Evolutionary conservation across 805 yeast genomes (phyloP).

Genomic region (Spathaspora boniae): DNA sequence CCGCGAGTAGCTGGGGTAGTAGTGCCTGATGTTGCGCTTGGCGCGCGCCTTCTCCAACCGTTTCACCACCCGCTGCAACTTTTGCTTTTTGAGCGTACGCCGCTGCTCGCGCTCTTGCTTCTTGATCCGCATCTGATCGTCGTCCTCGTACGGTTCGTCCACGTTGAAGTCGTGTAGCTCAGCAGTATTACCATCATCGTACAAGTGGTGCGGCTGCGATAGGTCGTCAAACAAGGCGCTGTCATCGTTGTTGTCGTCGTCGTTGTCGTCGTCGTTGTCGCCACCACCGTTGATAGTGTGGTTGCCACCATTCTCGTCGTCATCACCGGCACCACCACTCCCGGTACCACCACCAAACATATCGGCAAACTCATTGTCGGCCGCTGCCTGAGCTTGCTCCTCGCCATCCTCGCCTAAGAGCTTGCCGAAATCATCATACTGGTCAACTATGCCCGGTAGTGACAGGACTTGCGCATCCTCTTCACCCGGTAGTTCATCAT

Average conservation of each 20-base stretch:
- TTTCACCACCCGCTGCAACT: slow-evolving; percentile 24
- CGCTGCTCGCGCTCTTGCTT: slow-evolving; percentile 21
- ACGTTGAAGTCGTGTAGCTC: slow-evolving; percentile 22
- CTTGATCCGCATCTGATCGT: slow-evolving; percentile 10
- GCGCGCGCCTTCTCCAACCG: slow-evolving; percentile 26
- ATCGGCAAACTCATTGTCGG: slow-evolving; percentile 39
- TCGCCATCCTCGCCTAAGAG: slow-evolving; percentile 15
- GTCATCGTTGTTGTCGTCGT: slow-evolving; percentile 16
- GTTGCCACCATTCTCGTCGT: slow-evolving; percentile 18
- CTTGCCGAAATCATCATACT: slow-evolving; percentile 22
- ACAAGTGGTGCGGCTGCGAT: slow-evolving; percentile 5
- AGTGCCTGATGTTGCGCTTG: slow-evolving; percentile 35
- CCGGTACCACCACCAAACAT: slow-evolving; percentile 30
- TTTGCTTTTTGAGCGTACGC: slow-evolving; percentile 23
- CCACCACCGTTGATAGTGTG: too few species aligned
- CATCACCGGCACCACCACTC: slow-evolving; percentile 14
- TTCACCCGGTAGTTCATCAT: slow-evolving; percentile 48
- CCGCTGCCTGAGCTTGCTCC: slow-evolving; percentile 24
- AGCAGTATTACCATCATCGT: slow-evolving; percentile 15
- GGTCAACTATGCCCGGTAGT: slow-evolving; percentile 6
- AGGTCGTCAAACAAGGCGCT: slow-evolving; percentile 18
- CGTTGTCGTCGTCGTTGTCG: slow-evolving; percentile 16
- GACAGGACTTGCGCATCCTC: slow-evolving; percentile 7
- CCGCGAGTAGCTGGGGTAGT: slow-evolving; percentile 61
- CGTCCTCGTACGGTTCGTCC: slow-evolving; percentile 21